Evolutionary conservation across 495 filamentous ascomycete genomes (phyloP), one percentile per base, ranked within the genome.

Genomic region (Hyphodiscus hymeniophilus): DNA sequence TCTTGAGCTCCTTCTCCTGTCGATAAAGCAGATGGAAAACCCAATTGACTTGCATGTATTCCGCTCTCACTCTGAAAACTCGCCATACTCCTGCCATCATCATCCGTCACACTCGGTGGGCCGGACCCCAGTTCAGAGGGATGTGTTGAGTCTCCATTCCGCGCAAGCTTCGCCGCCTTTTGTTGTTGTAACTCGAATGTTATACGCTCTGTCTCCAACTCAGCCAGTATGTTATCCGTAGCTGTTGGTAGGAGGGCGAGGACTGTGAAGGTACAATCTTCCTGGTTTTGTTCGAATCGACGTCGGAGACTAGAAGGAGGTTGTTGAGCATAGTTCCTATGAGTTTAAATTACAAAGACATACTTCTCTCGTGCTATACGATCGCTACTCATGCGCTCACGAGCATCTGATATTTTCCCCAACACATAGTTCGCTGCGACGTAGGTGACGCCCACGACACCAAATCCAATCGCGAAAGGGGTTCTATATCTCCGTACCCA

Each of bases 241-340:
- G 88, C 87, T 26, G 89, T 92, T 1, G 94, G 94, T 10, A 98
- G 73, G 43, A 98, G 73, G n/a, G 88, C 92, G 13, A 95, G 82
- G 20, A 97, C 87, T n/a, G 92, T 98, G 63, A 87, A 94, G 38
- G 89, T 95, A 65, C 92, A 98, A 66, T 97, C 94, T 62, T 94
- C 91, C 57, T 98, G 92, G 60, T 98, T 97, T 63, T 97, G 92
- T 63, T 96, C 86, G 70, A 98, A 98, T 55, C 92, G 83, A 46
- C 92, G 84, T 38, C 89, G 87, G 54, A 98, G 73, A 66, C 92
- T 97, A 17, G 39, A 12, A 20, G 26, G 12, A 13, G 20, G 34
- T 36, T 10, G 16, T 32, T 42, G 5, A 48, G 48, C 30, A 41
- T 16, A 7, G 35, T 23, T 40, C n/a, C 34, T 3, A 17, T 15